Evolutionary conservation across 1,284 basidiomycete genomes (phyloP).

Genomic region (Pascua guehoae): DNA sequence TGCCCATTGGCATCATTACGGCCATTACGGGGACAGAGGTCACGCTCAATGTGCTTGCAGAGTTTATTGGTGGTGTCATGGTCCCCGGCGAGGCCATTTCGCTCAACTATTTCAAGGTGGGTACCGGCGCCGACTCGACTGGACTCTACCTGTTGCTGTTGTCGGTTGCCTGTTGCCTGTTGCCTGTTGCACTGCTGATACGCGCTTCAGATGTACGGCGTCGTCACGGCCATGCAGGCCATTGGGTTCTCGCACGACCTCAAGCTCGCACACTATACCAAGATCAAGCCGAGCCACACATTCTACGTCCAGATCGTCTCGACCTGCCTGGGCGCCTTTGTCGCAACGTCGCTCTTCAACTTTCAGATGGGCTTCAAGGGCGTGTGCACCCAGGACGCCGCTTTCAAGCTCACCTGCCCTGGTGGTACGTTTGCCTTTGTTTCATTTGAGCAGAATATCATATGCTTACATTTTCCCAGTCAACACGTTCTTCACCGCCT

Average conservation of each 20-base stretch:
- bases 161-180: too few relatives aligned
- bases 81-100: constrained; percentile 58
- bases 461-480: neutral
- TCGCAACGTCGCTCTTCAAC: constrained; percentile 24
- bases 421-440: neutral
- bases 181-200: neutral
- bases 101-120: constrained; percentile 64
- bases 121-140: too few relatives aligned
- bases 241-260: constrained; percentile 54
- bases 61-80: constrained; percentile 58
- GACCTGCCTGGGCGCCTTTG: constrained; percentile 54
- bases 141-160: too few relatives aligned
- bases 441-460: too few relatives aligned
- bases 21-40: constrained; percentile 58
- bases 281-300: constrained; percentile 49
- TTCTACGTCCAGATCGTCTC: constrained; percentile 67
- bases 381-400: constrained; percentile 25
- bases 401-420: constrained; percentile 24
- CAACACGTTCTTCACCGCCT: constrained; percentile 9
- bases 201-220: constrained; percentile 54
- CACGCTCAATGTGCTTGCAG: constrained; percentile 55
- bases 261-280: constrained; percentile 49
- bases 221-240: constrained; percentile 55
- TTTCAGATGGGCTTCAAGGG: constrained; percentile 25
- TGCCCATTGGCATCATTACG: constrained; percentile 53